Evolutionary conservation across 1,284 basidiomycete genomes (phyloP).

Genomic region (Puccinia horiana): DNA sequence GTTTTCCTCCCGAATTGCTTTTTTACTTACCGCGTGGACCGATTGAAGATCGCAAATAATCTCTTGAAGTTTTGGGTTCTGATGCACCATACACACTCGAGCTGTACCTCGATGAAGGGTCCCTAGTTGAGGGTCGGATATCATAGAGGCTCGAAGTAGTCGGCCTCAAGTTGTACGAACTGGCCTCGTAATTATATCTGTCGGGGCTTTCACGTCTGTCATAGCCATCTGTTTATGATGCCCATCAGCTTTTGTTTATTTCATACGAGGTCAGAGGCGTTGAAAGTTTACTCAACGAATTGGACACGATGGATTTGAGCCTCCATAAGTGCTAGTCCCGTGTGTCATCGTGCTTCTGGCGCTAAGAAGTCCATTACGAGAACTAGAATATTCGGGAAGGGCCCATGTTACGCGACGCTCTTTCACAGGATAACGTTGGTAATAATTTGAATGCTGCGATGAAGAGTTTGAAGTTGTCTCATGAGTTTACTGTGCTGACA

Average conservation of each 20-base stretch:
- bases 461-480: neutral
- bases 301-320: neutral
- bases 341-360: neutral
- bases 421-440: constrained; percentile 11
- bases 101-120: neutral
- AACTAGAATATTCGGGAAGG: neutral
- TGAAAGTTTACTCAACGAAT: constrained; percentile 10
- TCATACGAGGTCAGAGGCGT: neutral
- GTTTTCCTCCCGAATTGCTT: neutral
- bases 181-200: neutral
- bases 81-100: neutral
- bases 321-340: neutral
- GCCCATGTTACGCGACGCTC: constrained; percentile 15
- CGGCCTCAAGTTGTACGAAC: neutral
- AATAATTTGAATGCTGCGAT: neutral
- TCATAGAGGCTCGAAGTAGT: constrained; percentile 3
- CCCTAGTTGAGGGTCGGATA: neutral
- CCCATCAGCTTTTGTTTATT: neutral
- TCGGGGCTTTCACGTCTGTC: neutral
- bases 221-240: constrained; percentile 9
- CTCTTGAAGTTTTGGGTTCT: neutral
- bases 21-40: neutral
- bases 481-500: neutral
- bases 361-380: neutral
- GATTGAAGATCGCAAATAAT: neutral